Evolutionary conservation across 2,329 filamentous ascomycete species (phyloP), one percentile per base, ranked within the genome.

Genomic region (Aspergillus fumigatiaffinis): DNA sequence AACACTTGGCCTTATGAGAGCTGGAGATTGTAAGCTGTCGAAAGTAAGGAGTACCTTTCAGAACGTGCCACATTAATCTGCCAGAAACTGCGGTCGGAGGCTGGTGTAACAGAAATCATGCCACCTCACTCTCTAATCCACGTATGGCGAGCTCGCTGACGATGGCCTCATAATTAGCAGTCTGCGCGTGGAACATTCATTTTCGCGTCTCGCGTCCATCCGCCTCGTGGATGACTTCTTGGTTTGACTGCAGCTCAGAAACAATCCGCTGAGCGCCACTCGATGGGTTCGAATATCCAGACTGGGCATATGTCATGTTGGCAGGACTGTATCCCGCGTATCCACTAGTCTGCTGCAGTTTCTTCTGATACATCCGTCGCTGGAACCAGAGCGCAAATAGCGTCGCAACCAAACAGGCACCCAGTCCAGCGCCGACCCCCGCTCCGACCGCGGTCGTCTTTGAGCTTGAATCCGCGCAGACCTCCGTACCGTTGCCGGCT

Each of bases 381-480:
- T 56, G 54, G 23, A 56, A 49, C 50, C 20, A 29, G 48, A 56
- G 49, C 10, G 49, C n/a, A 21, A n/a, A 41, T 6, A 47, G 17
- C n/a, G 50, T 38, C 20, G 50, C 50, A 12, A 52, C 21, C 5
- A 56, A 23, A 8, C 50, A 56, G 7, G 50, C 50, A n/a, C 54
- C 54, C 42, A 56, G 25, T 9, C 50, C 54, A 1, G 54, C 54
- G 2, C 54, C 54, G 3, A 56, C 29, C 1, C 50, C 54, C 3
- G 50, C 54, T 5, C 54, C 54, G 17, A 56, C 42, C 2, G 50
- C 41, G 21, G 32, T 28, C 5, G 42, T 50, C 10, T 25, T 56
- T 9, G 41, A 38, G 21, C n/a, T 56, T 3, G 41, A 38, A 23
- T 47, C 21, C 0, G 44, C 2, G 44, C 21, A 23, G 23, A 25